Evolutionary conservation across 768 basidiomycete genomes (phyloP), one percentile per base, ranked within the genome.

Genomic region (Porphyrellus cyaneotinctus): DNA sequence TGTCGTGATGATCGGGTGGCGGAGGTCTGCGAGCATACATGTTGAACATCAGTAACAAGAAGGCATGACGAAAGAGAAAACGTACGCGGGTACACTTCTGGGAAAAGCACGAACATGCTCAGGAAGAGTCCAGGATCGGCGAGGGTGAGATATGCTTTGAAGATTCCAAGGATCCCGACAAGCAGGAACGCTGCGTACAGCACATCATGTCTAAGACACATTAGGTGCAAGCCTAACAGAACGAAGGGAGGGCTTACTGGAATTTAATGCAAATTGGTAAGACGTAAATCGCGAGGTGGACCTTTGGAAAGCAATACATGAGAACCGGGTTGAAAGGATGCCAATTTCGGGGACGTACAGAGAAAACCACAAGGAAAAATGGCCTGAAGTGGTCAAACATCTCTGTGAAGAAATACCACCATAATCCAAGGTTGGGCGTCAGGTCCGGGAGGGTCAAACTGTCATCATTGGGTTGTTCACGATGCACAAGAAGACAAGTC

Each of bases 341-440:
- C n/a, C 13, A 3, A n/a, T 4, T 12, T 7, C 2, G 3, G 20
- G 30, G 22, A 67, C 86, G 43, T 60, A 94, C 94, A 17, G 87
- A 89, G 69, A 97, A 98, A 17, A 89, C 90, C 78, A 94, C 87
- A 30, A 97, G 74, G 78, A 97, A 99, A 73, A 97, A 97, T 5
- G 87, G 83, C 28, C 97, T 77, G 76, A 97, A 99, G 66, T 98
- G 89, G 65, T 97, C 95, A 58, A 99, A 99, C 90, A 97, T 97
- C 68, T 98, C 95, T 12, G 93, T 97, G 73, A 98, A 97, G 74
- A 98, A 98, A 70, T 98, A 98, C 95, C 95, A 98, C 89, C 93
- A 93, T 26, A 97, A 72, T 2, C 97, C 95, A 5, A 90, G 83
- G 60, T 95, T 98, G 0, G 97, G 95, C 10, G 92, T 94, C 56